These are phyloP conservation scores for Barnettozyma californica DNA, from an alignment of 805 yeast genomes.

Conservation along the genomic window DNA sequence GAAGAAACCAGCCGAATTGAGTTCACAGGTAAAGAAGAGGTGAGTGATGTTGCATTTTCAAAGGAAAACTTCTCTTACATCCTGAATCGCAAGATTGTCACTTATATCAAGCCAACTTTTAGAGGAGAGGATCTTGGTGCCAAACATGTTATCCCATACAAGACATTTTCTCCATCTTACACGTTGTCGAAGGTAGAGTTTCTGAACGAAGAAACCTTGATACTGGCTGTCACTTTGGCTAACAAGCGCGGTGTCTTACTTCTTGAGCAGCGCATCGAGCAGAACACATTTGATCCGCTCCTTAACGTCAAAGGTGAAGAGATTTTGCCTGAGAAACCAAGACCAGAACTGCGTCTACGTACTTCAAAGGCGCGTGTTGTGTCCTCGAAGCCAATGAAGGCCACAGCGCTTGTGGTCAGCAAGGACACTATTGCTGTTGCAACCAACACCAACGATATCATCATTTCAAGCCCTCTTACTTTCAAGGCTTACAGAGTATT, in stretches of 20 bases:
- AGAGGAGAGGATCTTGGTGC: slow-evolving; percentile 9
- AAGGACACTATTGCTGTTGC: slow-evolving; percentile 38
- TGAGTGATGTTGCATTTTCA: slow-evolving; percentile 62
- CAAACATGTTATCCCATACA: slow-evolving; percentile 7
- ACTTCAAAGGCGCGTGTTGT: slow-evolving; percentile 38
- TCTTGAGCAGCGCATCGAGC: slow-evolving; percentile 22
- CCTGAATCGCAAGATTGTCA: slow-evolving; percentile 43
- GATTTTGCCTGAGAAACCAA: background rate
- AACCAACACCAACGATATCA: slow-evolving; percentile 56
- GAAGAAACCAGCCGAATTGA: slow-evolving; percentile 47
- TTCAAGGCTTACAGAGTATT: slow-evolving; percentile 41
- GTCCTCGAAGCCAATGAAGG: slow-evolving; percentile 45
- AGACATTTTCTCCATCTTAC: slow-evolving; percentile 20
- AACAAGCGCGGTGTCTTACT: slow-evolving; percentile 38
- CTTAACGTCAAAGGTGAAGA: background rate
- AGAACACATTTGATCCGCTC: slow-evolving; percentile 2
- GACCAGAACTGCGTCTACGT: slow-evolving; percentile 12
- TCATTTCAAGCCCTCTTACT: slow-evolving; percentile 46
- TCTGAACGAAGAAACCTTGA: slow-evolving; percentile 28
- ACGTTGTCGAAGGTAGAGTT: slow-evolving; percentile 39
- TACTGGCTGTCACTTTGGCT: slow-evolving; percentile 40
- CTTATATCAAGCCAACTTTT: background rate
- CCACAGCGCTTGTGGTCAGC: slow-evolving; percentile 8
- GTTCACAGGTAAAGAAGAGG: slow-evolving; percentile 42
- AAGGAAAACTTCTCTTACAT: slow-evolving; percentile 59